Base-by-base conservation (phyloP, 352 stramenopile species). In the Plasmopara viticola region DNA sequence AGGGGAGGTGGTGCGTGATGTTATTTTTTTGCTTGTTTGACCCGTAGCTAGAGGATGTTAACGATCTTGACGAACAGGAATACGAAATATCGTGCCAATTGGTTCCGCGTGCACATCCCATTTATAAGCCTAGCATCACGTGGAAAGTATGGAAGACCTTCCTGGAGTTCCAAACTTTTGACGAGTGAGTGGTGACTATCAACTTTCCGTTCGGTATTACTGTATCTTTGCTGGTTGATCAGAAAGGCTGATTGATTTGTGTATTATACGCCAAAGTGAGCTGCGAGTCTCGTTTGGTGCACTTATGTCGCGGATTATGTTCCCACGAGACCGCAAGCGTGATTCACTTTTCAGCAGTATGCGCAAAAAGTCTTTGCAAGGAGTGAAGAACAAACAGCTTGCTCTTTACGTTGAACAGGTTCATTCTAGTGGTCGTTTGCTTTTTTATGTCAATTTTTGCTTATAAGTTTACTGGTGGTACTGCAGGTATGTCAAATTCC, bases 71-170 rank as follows among this genome's bases (percentile, higher is more conserved):
- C 44, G 2, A 25, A 51, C 48, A 86, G 74, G 80, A 87, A 51
- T 86, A 83, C 44, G 80, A 89, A 56, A 44, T 91, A 34, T 84
- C 78, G 44, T 89, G 78, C 33, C 76, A 91, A 48, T 56, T 89
- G 41, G 47, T 82, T 34, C 60, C 87, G 40, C 74, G 68, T 29
- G 52, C 62, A 37, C 67, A 74, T 12, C 51, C 66, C 6, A 50
- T 86, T 14, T 73, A 85, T 39, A 82, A 88, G 53, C 74, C 74
- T 10, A 86, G 78, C 44, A 81, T 88, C 50, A 75, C 77, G 38
- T 91, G 80, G 80, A 91, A 86, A 48, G 64, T 72, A 7, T 91
- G 80, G 80, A 86, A 86, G 44, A 76, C 76, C 4, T 74, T 77
- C n/a, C 49, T 65, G 14, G 66, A 91, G 53, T 58, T 89, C 5